Base-by-base conservation (phyloP, 768 basidiomycete genomes). In the Glaciozyma martinii region DNA sequence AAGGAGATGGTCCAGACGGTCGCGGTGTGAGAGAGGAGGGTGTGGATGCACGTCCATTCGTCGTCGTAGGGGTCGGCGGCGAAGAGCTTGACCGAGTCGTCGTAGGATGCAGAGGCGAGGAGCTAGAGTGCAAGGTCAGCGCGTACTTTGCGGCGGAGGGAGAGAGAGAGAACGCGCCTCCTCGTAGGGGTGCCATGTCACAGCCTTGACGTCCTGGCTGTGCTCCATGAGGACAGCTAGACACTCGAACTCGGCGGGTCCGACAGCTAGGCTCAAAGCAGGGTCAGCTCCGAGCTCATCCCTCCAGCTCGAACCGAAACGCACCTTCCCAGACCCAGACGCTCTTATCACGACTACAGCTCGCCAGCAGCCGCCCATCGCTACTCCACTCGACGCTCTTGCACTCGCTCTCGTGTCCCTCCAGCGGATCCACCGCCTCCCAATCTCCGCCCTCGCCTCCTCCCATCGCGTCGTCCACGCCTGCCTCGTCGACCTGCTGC, bases 261-360 rank as follows among this genome's bases (percentile, higher is more conserved):
- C 93, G 93, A 72, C 59, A 6, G 57, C 62, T 70, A 12, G 12
- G 15, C 8, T 8, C 47, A 21, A 12, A 21, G 25, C 21, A 43
- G 55, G n/a, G 23, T 57, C 44, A 46, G 46, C 29, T n/a, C 15
- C 27, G 50, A 16, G 50, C 16, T 3, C 23, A 10, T 3, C 49
- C 29, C 2, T 4, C 0, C 3, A 19, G 21, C 21, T 49, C 25
- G n/a, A n/a, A 55, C 40, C 23, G 43, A 50, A n/a, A 29, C n/a
- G 56, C 33, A 63, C 93, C 90, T 81, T 97, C 94, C 94, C 95
- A 99, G 43, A 99, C 83, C 95, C 95, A 98, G 0, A 98, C 92
- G 8, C 90, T 90, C 79, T 98, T 99, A 78, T 98, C 95, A 65
- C 95, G 81, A 71, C 89, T 88, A 74, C 93, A 97, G 66, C 87